phyloP scores from a whole-genome alignment of 352 stramenopile genomes.

The Bremia lactucae region DNA sequence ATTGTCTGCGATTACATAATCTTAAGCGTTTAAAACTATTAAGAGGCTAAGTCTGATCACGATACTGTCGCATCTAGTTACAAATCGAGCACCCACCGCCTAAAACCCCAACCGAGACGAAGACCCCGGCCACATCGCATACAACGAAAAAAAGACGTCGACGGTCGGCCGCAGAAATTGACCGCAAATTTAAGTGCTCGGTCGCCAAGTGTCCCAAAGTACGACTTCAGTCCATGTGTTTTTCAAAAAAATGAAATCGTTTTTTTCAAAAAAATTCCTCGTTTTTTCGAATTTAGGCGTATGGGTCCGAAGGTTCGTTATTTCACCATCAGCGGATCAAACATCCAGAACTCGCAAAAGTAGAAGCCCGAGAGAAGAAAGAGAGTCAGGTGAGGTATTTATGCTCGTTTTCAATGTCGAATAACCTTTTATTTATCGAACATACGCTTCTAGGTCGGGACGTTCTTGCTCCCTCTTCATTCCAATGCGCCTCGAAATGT shows the following conservation, averaged over 20 bases:
- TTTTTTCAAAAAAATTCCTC: slow-evolving; percentile 4
- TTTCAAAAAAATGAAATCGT: slow-evolving; percentile 1
- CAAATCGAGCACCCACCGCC: slow-evolving; percentile 24
- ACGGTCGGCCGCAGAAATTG: slow-evolving; percentile 66
- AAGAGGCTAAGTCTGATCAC: not conserved
- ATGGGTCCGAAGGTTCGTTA: slow-evolving; percentile 68
- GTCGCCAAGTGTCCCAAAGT: slow-evolving; percentile 37
- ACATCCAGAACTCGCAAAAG: slow-evolving; percentile 33
- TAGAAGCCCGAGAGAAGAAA: slow-evolving; percentile 21
- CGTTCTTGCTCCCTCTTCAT: slow-evolving; percentile 42
- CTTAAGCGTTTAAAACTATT: not conserved
- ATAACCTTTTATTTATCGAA: not conserved
- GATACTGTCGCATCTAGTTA: slow-evolving; percentile 24
- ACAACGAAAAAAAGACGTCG: slow-evolving; percentile 64
- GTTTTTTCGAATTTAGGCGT: too few relatives aligned
- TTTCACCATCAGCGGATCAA: slow-evolving; percentile 77
- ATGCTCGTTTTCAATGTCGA: not conserved
- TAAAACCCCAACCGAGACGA: slow-evolving; percentile 12
- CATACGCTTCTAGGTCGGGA: slow-evolving; percentile 16
- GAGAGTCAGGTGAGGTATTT: slow-evolving; percentile 3
- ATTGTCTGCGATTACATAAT: slow-evolving; percentile 25
- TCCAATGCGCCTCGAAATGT: slow-evolving; percentile 30
- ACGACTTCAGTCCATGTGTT: slow-evolving; percentile 1
- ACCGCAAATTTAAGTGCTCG: slow-evolving; percentile 64
- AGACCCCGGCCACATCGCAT: slow-evolving; percentile 20